Evolutionary conservation across 257 asterid species (phyloP), one percentile per base, ranked within the genome.

Genomic region (Eustoma russellianum): DNA sequence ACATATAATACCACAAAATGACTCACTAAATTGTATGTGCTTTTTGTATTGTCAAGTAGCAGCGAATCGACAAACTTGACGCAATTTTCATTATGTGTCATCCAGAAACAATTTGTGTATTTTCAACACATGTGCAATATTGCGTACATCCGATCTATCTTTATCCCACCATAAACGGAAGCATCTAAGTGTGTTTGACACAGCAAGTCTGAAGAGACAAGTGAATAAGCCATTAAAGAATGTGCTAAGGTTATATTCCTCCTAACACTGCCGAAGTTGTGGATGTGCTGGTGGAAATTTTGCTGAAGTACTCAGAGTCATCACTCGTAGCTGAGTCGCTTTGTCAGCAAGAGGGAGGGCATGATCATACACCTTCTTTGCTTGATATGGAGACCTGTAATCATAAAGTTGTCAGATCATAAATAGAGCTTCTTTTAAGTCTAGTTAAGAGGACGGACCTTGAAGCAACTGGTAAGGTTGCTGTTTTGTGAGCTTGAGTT

Each of bases 361-460:
- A 66, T 50, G 69, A 52, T 34, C 52, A 48, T 48, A 58, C 52
- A 59, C 74, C 50, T 13, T 60, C 75, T 50, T 66, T 60, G 41
- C 77, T 62, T 62, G 83, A 76, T 70, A 81, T 91, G 94, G 92
- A 91, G 77, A 71, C 68, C 81, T 18, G 83, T 84, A 13, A 77
- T 87, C 44, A 47, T 70, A 63, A 87, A 77, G 73, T 59, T 87
- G 68, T 82, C 92, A 5, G 79, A 81, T 14, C 78, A 74, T 67
- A 86, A 81, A 60, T 92, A 3, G 92, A 77, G 48, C 66, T 91
- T 66, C 76, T 84, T 44, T 49, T 53, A 41, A 62, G 73, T 43
- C n/a, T n/a, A n/a, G n/a, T n/a, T n/a, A n/a, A n/a, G n/a, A n/a
- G n/a, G n/a, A n/a, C n/a, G n/a, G n/a, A n/a, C n/a, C n/a, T n/a